These are phyloP conservation scores for Fusarium fujikuroi DNA, from an alignment of 2,329 filamentous ascomycete genomes.

Conservation along the genomic window DNA sequence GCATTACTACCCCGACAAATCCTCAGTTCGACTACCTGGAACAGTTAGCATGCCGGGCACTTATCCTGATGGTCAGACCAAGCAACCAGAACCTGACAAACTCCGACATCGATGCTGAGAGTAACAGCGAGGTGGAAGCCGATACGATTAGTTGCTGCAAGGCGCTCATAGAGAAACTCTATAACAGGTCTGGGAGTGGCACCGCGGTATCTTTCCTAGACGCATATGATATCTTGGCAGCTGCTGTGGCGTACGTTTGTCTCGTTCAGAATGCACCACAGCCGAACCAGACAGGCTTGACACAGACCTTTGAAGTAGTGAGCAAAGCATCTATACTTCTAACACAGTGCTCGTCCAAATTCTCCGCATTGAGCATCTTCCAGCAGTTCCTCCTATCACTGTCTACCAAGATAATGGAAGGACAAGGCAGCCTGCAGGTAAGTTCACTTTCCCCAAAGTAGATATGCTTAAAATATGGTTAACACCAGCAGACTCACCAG, in stretches of 20 bases:
- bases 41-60: conserved; percentile 4
- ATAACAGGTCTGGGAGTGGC: background rate
- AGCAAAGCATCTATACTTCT: conserved; percentile 21
- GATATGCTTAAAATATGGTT: background rate
- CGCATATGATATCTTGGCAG: conserved; percentile 22
- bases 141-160: conserved; percentile 17
- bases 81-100: rapidly evolving
- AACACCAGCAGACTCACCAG: background rate
- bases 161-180: conserved; percentile 6
- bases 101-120: background rate
- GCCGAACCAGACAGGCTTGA: background rate
- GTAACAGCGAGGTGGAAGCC: background rate
- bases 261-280: background rate
- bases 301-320: conserved; percentile 17
- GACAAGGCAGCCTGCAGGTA: background rate
- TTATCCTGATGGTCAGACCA: background rate
- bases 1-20: background rate
- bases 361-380: conserved; percentile 1
- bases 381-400: conserved; percentile 10
- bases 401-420: conserved; percentile 19
- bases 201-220: conserved; percentile 13
- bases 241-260: background rate
- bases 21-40: background rate
- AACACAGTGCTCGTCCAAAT: conserved; percentile 16
- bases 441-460: rapidly evolving